Conservation (phyloP, 2,329 filamentous ascomycete species). For the Aspergillus tamarii region DNA sequence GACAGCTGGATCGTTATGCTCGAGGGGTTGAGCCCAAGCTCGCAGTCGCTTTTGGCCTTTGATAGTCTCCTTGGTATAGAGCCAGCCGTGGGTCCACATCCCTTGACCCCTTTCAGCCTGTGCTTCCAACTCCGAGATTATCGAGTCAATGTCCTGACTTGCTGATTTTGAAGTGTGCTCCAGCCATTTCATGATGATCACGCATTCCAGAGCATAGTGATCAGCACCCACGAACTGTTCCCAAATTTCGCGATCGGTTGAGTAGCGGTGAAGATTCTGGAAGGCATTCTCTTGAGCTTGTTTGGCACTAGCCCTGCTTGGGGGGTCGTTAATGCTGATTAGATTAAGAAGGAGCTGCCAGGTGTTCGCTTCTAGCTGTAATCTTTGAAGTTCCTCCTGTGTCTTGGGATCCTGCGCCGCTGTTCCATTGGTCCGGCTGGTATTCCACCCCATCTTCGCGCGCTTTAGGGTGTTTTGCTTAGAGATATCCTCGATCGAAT, state of each 20-base stretch:
- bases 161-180: constrained; percentile 72
- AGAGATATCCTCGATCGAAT: constrained; percentile 51
- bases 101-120: constrained; percentile 75
- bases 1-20: constrained; percentile 63
- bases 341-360: constrained; percentile 84
- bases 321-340: constrained; percentile 68
- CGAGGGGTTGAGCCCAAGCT: constrained; percentile 66
- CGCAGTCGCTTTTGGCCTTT: constrained; percentile 85
- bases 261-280: constrained; percentile 57
- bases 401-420: constrained; percentile 28
- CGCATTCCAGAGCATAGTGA: constrained; percentile 74
- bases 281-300: constrained; percentile 45
- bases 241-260: constrained; percentile 66
- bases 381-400: constrained; percentile 53
- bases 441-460: constrained; percentile 35
- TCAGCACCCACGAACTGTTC: constrained; percentile 75
- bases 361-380: constrained; percentile 83
- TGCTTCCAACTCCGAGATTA: constrained; percentile 75
- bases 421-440: constrained; percentile 25
- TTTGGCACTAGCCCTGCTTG: constrained; percentile 43
- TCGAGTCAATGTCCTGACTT: constrained; percentile 71
- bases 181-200: constrained; percentile 82
- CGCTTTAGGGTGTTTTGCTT: constrained; percentile 45
- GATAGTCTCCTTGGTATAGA: constrained; percentile 86
- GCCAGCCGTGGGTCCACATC: constrained; percentile 84